Conservation (phyloP, 192 early-diverging fungal genomes). For the Bifiguratus adelaidae region DNA sequence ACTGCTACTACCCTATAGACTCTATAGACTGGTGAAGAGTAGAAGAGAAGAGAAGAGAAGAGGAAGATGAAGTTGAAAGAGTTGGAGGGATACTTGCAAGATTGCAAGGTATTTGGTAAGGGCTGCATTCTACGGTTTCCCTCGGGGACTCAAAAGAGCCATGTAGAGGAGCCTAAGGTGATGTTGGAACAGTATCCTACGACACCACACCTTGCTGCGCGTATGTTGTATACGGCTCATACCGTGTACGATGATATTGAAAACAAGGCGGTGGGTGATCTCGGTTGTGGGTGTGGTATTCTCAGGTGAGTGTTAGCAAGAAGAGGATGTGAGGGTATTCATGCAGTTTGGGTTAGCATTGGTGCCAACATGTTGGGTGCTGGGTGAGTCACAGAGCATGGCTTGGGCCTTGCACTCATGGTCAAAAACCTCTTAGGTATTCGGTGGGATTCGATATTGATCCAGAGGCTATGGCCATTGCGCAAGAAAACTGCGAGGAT, state of each 20-base stretch:
- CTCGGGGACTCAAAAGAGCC: not conserved
- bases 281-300: constrained; percentile 73
- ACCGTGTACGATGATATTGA: constrained; percentile 62
- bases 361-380: constrained; percentile 50
- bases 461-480: constrained; percentile 54
- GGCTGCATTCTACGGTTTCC: not conserved
- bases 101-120: constrained; percentile 45
- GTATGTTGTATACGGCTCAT: constrained; percentile 70
- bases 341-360: constrained; percentile 11
- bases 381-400: constrained; percentile 10
- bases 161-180: constrained; percentile 55
- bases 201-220: constrained; percentile 60
- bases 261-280: constrained; percentile 57
- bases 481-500: constrained; percentile 53
- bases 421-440: constrained; percentile 28
- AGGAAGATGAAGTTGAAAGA: constrained; percentile 59
- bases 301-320: constrained; percentile 29
- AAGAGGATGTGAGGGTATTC: not conserved
- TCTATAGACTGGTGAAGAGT: not conserved
- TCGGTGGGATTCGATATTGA: constrained; percentile 63
- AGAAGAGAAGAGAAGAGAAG: not conserved
- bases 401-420: not conserved
- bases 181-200: constrained; percentile 75
- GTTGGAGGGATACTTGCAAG: constrained; percentile 53
- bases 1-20: too few species aligned